phyloP scores from a whole-genome alignment of 208 protist species.

The Herpetomonas tarakana region DNA sequence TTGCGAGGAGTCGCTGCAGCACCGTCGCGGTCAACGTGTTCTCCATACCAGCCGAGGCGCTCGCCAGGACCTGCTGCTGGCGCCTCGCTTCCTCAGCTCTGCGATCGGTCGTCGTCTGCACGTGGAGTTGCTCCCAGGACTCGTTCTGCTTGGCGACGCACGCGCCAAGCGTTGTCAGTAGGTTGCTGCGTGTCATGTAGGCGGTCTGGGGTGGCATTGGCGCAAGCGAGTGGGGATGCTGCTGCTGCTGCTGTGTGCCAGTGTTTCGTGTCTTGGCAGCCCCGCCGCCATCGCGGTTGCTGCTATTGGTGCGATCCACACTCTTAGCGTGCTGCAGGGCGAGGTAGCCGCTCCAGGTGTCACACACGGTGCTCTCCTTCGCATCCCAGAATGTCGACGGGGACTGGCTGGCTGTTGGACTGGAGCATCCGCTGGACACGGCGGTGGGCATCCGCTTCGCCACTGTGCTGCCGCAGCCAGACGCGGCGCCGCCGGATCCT shows the following conservation, averaged over 20 bases:
- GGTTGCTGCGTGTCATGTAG: not conserved
- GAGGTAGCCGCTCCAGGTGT: conserved; percentile 46
- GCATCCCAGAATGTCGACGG: not conserved
- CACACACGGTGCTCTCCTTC: conserved; percentile 16
- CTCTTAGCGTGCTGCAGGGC: conserved; percentile 8
- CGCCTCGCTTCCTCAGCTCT: conserved; percentile 11
- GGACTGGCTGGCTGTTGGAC: not conserved
- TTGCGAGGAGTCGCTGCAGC: conserved; percentile 38
- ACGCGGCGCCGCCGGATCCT: not conserved
- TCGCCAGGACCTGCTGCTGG: not conserved
- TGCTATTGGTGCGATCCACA: conserved; percentile 3
- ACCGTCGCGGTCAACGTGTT: conserved; percentile 42
- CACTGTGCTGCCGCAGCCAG: not conserved
- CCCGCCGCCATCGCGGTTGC: not conserved
- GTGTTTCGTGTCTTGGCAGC: no score
- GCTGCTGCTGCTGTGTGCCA: conserved; percentile 5
- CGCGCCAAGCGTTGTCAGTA: not conserved
- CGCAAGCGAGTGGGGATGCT: not conserved
- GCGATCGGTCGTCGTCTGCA: conserved; percentile 18
- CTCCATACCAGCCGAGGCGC: conserved; percentile 10
- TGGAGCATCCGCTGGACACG: not conserved
- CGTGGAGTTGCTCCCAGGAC: conserved; percentile 23
- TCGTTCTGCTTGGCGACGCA: conserved; percentile 35
- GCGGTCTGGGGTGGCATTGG: not conserved
- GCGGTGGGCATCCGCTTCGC: not conserved